Evolutionary conservation across 345 rosid genomes (phyloP).

Genomic region (Heritiera littoralis): DNA sequence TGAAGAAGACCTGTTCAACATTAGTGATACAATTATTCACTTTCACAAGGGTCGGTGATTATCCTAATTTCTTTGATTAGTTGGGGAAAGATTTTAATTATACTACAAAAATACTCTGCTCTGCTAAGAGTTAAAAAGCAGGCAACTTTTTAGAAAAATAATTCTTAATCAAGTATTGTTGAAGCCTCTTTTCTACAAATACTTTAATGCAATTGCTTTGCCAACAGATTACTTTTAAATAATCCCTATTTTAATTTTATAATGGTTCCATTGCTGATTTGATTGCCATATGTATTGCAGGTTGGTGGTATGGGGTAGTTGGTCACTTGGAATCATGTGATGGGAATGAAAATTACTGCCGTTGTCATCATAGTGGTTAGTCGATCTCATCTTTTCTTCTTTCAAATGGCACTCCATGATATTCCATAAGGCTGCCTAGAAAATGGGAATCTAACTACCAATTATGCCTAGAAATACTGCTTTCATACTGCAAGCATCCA

Average conservation of each 20-base stretch:
- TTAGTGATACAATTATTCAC: constrained; percentile 13
- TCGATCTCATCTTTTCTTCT: constrained; percentile 23
- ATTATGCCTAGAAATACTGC: constrained; percentile 18
- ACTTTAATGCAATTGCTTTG: not conserved
- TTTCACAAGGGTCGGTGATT: not conserved
- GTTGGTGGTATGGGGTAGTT: constrained; percentile 96
- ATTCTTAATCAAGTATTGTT: constrained; percentile 8
- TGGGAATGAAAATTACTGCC: constrained; percentile 62
- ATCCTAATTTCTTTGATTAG: not conserved
- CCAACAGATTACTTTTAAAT: not conserved
- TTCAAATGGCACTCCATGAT: constrained; percentile 20
- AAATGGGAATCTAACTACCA: constrained; percentile 24
- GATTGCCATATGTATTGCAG: constrained; percentile 37
- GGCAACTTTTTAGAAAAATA: not conserved
- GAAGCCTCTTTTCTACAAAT: not conserved
- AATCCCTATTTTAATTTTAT: not conserved
- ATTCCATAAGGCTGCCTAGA: constrained; percentile 17
- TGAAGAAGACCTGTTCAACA: constrained; percentile 11
- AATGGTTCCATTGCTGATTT: not conserved
- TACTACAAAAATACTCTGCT: not conserved
- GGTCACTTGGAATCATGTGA: constrained; percentile 89
- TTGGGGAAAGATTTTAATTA: not conserved
- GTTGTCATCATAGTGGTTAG: constrained; percentile 66
- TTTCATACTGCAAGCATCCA: constrained; percentile 27
- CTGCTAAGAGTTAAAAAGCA: constrained; percentile 8